Base-by-base conservation (phyloP, 1,284 basidiomycete genomes). In the Caloboletus firmus region DNA sequence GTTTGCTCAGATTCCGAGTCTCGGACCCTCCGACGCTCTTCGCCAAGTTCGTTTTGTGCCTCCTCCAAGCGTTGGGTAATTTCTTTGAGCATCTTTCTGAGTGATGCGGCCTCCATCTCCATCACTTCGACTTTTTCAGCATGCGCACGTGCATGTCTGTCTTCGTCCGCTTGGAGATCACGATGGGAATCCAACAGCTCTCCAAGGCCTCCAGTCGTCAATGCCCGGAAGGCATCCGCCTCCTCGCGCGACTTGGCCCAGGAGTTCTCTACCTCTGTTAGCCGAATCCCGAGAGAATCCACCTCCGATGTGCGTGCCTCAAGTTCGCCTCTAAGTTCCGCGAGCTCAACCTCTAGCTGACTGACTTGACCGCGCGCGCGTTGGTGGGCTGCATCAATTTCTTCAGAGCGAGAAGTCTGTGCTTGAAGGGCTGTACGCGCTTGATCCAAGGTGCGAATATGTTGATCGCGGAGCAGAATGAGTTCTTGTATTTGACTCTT, bases 191-290 rank as follows among this genome's bases (percentile, higher is more conserved):
- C 90, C 46, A 97, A 76, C 13, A 98, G 76, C 64, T 95, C 85
- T 32, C 93, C 92, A 3, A 98, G 79, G 58, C 87, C 82, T 40
- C 88, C 87, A 0, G 91, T 93, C 2, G 93, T 95, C 43, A 95
- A 76, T 10, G 86, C 85, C 45, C 93, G 80, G 69, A 94, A 84
- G 3, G 86, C 84, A 67, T 94, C 91, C 5, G 92, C 91, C 74
- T 97, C 94, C 71, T 95, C 91, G 11, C 93, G 83, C 37, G 91
- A 91, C 69, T 90, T 90, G 30, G 90, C 82, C 88, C 91, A 95
- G 11, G 88, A 83, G 62, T 89, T 90, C 70, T 95, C 91, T 15
- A 87, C 84, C 57, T 95, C 91, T 22, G 79, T 76, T 43, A 92
- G 73, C 50, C 86, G 79, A 11, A 76, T 72, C 40, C 82, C 79